phyloP scores from a whole-genome alignment of 768 basidiomycete genomes.

The Gloeophyllum trabeum region DNA sequence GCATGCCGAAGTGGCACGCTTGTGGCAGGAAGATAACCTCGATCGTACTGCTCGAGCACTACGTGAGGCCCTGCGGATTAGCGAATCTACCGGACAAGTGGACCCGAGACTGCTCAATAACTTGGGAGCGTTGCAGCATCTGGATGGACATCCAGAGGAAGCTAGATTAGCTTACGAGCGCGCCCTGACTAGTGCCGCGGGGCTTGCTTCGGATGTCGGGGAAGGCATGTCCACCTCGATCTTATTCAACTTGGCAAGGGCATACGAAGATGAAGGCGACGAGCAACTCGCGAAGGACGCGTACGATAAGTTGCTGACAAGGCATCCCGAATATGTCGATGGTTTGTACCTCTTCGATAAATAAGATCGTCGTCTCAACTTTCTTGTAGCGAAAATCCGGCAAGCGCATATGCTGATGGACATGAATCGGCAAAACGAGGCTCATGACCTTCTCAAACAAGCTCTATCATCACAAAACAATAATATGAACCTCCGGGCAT shows the following conservation, averaged over 20 bases:
- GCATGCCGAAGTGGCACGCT: slow-evolving; percentile 79
- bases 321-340: slow-evolving; percentile 94
- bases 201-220: slow-evolving; percentile 30
- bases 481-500: slow-evolving; percentile 84
- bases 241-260: slow-evolving; percentile 84
- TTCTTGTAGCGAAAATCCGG: slow-evolving; percentile 73
- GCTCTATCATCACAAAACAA: slow-evolving; percentile 64
- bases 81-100: slow-evolving; percentile 30
- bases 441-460: slow-evolving; percentile 86
- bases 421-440: slow-evolving; percentile 64
- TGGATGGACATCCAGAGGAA: slow-evolving; percentile 46
- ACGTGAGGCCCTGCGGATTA: slow-evolving; percentile 60
- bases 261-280: slow-evolving; percentile 81
- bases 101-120: slow-evolving; percentile 76
- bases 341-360: slow-evolving; percentile 37
- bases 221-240: slow-evolving; percentile 76
- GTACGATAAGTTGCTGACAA: slow-evolving; percentile 75
- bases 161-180: slow-evolving; percentile 62
- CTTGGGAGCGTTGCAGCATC: slow-evolving; percentile 61
- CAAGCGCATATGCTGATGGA: slow-evolving; percentile 71
- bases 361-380: neutral
- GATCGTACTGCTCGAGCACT: slow-evolving; percentile 68
- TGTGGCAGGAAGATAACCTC: slow-evolving; percentile 78
- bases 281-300: slow-evolving; percentile 68
- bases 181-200: slow-evolving; percentile 50